A percentile compares a stretch with the other conserved stretches of the same genome.
phyloP scores from a whole-genome alignment of 768 basidiomycete genomes.

The Kondoa subrosea region DNA sequence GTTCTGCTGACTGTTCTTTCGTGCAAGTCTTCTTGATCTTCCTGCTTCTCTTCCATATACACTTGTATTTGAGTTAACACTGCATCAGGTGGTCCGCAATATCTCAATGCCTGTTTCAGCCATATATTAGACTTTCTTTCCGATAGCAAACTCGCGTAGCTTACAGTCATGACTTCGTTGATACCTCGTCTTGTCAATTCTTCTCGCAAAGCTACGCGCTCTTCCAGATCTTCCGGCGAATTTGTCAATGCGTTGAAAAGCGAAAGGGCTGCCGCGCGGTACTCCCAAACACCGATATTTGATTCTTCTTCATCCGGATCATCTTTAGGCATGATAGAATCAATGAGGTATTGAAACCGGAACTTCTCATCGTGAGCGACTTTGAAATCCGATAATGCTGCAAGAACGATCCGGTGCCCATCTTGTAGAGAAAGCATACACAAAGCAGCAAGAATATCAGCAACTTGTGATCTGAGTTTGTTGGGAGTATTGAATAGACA shows the following conservation, averaged over 20 bases:
- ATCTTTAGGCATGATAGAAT: conserved; percentile 45
- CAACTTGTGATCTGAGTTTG: conserved; percentile 51
- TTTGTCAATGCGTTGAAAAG: conserved; percentile 64
- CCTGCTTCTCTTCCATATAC: conserved; percentile 73
- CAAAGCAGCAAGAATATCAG: conserved; percentile 68
- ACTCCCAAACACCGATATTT: conserved; percentile 55
- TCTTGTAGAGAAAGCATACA: conserved; percentile 54
- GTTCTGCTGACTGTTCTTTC: conserved; percentile 38
- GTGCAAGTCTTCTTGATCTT: conserved; percentile 70
- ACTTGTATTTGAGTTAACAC: conserved; percentile 64
- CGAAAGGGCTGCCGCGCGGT: conserved; percentile 54
- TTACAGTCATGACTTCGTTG: conserved; percentile 65
- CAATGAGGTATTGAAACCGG: conserved; percentile 61
- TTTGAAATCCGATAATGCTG: conserved; percentile 64
- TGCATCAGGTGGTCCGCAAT: conserved; percentile 55
- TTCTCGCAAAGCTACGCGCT: conserved; percentile 59
- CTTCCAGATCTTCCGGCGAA: conserved; percentile 58
- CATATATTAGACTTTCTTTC: background rate
- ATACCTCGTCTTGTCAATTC: conserved; percentile 67
- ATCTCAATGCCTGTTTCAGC: conserved; percentile 47
- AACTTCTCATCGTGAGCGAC: conserved; percentile 53
- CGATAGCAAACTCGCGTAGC: conserved; percentile 30
- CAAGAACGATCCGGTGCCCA: conserved; percentile 56
- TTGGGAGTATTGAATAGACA: conserved; percentile 46
- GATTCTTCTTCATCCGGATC: conserved; percentile 18